Conservation (phyloP, 176 grass and related monocot genomes). For the Oryza nivara region DNA sequence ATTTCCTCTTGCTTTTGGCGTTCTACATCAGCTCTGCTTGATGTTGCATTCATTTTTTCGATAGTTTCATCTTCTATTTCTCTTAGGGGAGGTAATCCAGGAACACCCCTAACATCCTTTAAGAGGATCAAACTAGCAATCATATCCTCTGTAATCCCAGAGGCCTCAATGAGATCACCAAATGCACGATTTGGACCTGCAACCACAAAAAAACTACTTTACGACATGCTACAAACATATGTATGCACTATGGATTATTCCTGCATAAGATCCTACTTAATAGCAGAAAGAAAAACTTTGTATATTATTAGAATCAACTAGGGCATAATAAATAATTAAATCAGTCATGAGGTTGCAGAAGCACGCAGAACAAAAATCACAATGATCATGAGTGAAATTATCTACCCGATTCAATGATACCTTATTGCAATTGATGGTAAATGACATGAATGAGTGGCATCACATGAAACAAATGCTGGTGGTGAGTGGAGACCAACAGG, state of each 20-base stretch:
- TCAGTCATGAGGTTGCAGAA: neutral
- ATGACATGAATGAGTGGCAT: neutral
- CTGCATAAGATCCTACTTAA: neutral
- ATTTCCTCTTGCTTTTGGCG: slow-evolving; percentile 76
- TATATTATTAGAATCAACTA: slow-evolving; percentile 17
- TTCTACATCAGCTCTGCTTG: slow-evolving; percentile 81
- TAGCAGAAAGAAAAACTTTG: neutral
- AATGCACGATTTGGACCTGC: slow-evolving; percentile 88
- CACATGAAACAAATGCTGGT: slow-evolving; percentile 23
- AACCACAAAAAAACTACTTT: neutral
- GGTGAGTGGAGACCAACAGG: neutral
- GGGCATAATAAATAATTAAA: neutral
- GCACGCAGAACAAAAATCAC: neutral
- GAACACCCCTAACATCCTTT: slow-evolving; percentile 71
- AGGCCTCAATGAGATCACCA: slow-evolving; percentile 73
- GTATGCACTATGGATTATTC: neutral
- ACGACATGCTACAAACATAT: neutral
- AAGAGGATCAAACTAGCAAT: slow-evolving; percentile 94
- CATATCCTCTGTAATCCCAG: slow-evolving; percentile 87
- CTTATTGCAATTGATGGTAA: neutral
- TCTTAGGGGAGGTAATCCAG: slow-evolving; percentile 69
- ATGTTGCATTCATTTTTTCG: slow-evolving; percentile 60
- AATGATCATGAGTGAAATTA: slow-evolving; percentile 16
- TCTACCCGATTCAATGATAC: neutral
- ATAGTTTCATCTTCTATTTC: slow-evolving; percentile 91